phyloP scores from a whole-genome alignment of 148 eudicot species.

The Rhododendron vialii region DNA sequence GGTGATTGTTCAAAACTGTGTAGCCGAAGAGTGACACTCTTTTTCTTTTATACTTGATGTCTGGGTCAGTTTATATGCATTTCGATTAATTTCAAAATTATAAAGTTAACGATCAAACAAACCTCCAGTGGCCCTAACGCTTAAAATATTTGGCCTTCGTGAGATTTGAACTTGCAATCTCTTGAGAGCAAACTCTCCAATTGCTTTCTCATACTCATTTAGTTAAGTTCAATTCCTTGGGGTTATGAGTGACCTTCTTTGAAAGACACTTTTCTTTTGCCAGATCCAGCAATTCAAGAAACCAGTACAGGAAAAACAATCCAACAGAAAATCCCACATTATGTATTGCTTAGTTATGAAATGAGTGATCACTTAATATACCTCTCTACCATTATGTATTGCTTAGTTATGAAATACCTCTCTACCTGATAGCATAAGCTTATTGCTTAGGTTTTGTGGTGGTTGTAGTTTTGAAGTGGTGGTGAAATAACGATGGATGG shows the following conservation, averaged over 20 bases:
- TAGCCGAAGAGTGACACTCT: not conserved
- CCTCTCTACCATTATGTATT: not conserved
- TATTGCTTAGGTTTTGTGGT: not conserved
- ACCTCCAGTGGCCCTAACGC: too few species aligned
- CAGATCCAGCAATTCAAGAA: not conserved
- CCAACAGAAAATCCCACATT: not conserved
- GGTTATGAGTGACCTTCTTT: not conserved
- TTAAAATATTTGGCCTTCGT: not conserved
- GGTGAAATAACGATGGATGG: too few species aligned
- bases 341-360: too few species aligned
- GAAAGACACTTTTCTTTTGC: not conserved
- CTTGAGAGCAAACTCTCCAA: too few species aligned
- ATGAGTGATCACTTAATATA: too few species aligned
- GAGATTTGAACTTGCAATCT: too few species aligned
- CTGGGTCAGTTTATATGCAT: fast-evolving
- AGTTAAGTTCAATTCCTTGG: not conserved
- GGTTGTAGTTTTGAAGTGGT: not conserved
- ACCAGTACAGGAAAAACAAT: not conserved
- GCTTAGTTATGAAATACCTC: not conserved
- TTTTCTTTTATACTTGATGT: too few species aligned
- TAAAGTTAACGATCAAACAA: too few species aligned
- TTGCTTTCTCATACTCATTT: too few species aligned
- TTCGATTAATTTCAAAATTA: too few species aligned
- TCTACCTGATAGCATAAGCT: not conserved
- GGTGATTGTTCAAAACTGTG: not conserved